phyloP scores from a whole-genome alignment of 306 rosid species.

The Lathyrus tuberosus region DNA sequence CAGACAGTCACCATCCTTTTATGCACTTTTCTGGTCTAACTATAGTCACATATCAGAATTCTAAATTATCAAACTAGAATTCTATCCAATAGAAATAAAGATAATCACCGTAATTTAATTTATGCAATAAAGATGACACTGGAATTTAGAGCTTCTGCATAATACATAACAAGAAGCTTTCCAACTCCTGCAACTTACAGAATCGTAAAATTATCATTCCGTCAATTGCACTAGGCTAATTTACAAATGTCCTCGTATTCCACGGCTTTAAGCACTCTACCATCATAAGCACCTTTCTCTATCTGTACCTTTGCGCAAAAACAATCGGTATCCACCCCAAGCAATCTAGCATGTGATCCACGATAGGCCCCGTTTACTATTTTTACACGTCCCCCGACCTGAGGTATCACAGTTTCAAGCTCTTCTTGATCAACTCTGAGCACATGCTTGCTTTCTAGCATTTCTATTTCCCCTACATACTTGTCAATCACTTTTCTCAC shows the following conservation, averaged over 20 bases:
- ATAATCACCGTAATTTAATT: no score
- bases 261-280: conserved; percentile 74
- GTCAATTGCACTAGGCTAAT: conserved; percentile 44
- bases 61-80: no score
- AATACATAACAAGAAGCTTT: not conserved
- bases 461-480: conserved; percentile 86
- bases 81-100: no score
- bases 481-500: conserved; percentile 78
- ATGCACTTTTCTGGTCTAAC: no score
- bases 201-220: not conserved
- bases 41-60: no score
- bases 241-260: conserved; percentile 84
- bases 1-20: no score
- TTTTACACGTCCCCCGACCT: conserved; percentile 76
- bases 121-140: not conserved
- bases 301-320: conserved; percentile 86
- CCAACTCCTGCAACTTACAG: conserved; percentile 9
- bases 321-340: conserved; percentile 63
- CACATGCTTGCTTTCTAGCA: conserved; percentile 79
- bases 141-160: conserved; percentile 1
- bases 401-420: conserved; percentile 90
- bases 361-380: conserved; percentile 88
- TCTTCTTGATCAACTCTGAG: conserved; percentile 84
- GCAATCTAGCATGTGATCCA: conserved; percentile 64
- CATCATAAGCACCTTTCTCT: conserved; percentile 85